These are phyloP conservation scores for Colletotrichum liaoningense DNA, from an alignment of 2,329 filamentous ascomycete species.

Conservation along the genomic window DNA sequence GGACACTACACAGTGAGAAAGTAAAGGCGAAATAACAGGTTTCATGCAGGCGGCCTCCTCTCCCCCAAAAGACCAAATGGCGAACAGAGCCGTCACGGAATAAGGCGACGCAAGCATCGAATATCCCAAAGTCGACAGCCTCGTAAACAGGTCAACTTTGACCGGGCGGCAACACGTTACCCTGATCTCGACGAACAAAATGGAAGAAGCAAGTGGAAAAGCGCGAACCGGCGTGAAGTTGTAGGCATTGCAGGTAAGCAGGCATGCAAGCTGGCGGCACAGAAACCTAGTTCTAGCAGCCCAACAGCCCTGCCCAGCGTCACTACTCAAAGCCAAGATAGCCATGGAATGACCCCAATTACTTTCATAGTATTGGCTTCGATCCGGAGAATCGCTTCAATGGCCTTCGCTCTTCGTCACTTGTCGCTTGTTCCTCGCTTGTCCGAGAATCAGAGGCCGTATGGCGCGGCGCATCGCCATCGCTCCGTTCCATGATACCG, in stretches of 20 bases:
- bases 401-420: neutral
- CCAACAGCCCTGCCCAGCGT: neutral
- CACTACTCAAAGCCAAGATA: neutral
- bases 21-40: neutral
- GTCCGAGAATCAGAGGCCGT: neutral
- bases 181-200: neutral
- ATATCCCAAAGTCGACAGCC: neutral
- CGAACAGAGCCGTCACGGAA: neutral
- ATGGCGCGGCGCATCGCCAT: neutral
- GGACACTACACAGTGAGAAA: no score
- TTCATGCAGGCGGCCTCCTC: constrained; percentile 3
- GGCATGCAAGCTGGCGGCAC: neutral
- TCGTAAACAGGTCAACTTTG: neutral
- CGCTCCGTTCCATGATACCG: neutral
- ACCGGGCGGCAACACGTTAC: neutral
- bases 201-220: neutral
- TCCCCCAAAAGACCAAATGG: neutral
- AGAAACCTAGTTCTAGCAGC: no score
- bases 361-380: neutral
- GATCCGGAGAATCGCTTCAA: neutral
- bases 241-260: neutral
- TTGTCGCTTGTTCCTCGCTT: neutral
- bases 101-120: constrained; percentile 6
- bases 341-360: neutral
- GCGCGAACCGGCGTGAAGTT: neutral